A percentile compares a stretch with the other conserved stretches of the same genome.
Evolutionary conservation across 2,329 filamentous ascomycete genomes (phyloP).

Genomic region (Sporothrix brunneoviolacea): DNA sequence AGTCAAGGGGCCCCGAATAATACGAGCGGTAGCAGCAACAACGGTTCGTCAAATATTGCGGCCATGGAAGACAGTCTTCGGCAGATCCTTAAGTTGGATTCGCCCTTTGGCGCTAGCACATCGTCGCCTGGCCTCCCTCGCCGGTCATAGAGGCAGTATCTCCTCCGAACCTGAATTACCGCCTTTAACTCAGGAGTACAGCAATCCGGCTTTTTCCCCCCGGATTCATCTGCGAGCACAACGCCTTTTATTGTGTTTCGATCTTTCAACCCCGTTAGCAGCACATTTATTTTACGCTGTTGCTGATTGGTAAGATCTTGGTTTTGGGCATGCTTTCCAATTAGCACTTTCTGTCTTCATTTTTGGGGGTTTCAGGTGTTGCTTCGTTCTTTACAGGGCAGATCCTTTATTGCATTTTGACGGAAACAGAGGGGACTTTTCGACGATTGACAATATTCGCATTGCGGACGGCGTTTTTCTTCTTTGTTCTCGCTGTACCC

Average conservation of each 20-base stretch:
- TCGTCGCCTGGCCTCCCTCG: background rate
- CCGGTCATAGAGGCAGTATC: background rate
- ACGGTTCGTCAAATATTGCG: slow-evolving; percentile 30
- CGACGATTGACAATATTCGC: slow-evolving; percentile 9
- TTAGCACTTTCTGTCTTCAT: background rate
- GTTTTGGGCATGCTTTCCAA: no score
- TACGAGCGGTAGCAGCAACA: slow-evolving; percentile 9
- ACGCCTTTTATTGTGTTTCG: no score
- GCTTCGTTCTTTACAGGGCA: slow-evolving; percentile 5
- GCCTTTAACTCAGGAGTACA: no score
- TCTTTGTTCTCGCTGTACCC: no score
- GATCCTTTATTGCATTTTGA: slow-evolving; percentile 7
- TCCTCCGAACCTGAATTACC: no score
- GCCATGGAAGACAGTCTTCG: slow-evolving; percentile 49
- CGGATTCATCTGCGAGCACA: no score
- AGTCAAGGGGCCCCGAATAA: background rate
- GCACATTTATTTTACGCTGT: slow-evolving; percentile 11
- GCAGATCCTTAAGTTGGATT: slow-evolving; percentile 41
- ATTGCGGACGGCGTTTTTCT: slow-evolving; percentile 12
- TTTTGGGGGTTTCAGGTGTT: background rate
- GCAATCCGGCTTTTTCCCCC: no score
- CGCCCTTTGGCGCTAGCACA: slow-evolving; percentile 13
- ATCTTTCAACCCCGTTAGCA: background rate
- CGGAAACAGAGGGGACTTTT: slow-evolving; percentile 8
- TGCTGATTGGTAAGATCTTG: background rate